Evolutionary conservation across 2,329 filamentous ascomycete species (phyloP), one percentile per base, ranked within the genome.

Genomic region (Mollisiaceae sp.): DNA sequence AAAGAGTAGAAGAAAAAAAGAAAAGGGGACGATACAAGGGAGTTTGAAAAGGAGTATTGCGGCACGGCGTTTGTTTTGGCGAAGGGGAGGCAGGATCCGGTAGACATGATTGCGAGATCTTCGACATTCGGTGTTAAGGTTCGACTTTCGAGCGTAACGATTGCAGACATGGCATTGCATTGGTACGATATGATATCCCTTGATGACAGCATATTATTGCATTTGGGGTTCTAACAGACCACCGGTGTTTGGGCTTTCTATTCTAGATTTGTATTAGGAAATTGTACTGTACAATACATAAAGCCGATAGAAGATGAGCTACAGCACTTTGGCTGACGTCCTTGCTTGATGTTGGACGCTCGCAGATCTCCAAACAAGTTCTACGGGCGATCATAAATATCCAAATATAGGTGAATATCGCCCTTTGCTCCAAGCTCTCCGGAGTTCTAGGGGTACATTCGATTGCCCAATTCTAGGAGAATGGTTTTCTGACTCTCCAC

Each of bases 221-320:
- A 38, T 55, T 55, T 56, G 54, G 54, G 55, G 35, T 57, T 36
- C 36, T 57, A 18, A 20, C 27, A n/a, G 55, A 39, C 32, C 55
- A 57, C 39, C 14, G 36, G 20, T 38, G 8, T 57, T 22, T 45
- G 59, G 65, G 63, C 54, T 62, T 65, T 41, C 52, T 63, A 56
- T 35, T 50, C 62, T 70, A 69, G 67, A 69, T 22, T 41, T 73
- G 70, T 73, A 71, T 70, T 71, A 73, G 62, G 58, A 38, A 63
- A 58, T 57, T 65, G 62, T 62, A 62, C 47, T 67, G 65, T 67
- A 67, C 20, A 36, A 67, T 54, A 62, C 60, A 54, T 20, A 59
- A 59, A 62, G 58, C 59, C 18, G 20, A 41, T 39, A 35, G n/a
- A 24, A 12, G 14, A 22, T 4, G 39, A 24, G 20, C 11, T 52